phyloP scores from a whole-genome alignment of 108 stramenopile species.

The Nitzschia sp. region DNA sequence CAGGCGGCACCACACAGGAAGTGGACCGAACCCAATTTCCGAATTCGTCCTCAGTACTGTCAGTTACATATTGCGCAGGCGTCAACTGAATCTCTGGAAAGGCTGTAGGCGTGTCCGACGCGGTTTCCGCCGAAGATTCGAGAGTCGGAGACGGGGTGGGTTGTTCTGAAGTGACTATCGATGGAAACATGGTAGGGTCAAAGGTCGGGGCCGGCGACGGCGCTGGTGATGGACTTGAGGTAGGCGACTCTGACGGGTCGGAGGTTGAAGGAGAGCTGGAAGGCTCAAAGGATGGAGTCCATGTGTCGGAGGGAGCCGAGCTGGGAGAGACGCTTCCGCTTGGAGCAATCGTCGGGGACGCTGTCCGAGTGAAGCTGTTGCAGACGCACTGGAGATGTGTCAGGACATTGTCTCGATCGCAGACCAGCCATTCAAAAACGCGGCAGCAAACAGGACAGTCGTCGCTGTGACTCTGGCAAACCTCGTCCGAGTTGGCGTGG shows the following conservation, averaged over 20 bases:
- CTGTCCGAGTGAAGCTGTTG: not conserved
- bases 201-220: not conserved
- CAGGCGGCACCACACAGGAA: not conserved
- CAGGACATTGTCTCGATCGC: not conserved
- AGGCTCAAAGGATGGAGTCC: too few species aligned
- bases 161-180: not conserved
- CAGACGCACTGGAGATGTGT: slow-evolving; percentile 7
- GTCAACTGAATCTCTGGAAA: not conserved
- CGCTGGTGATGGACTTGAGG: not conserved
- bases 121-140: not conserved
- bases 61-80: not conserved
- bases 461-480: not conserved
- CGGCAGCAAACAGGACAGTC: slow-evolving; percentile 1
- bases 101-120: not conserved
- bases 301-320: too few species aligned
- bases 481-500: slow-evolving; percentile 3
- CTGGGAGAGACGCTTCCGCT: not conserved
- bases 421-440: slow-evolving; percentile 7
- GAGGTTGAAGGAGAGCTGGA: not conserved
- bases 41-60: not conserved
- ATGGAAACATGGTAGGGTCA: not conserved
- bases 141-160: not conserved
- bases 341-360: not conserved
- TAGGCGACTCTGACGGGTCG: not conserved
- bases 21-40: slow-evolving; percentile 1